Evolutionary conservation across 2,329 filamentous ascomycete species (phyloP).

Genomic region (Neonectria sp.): DNA sequence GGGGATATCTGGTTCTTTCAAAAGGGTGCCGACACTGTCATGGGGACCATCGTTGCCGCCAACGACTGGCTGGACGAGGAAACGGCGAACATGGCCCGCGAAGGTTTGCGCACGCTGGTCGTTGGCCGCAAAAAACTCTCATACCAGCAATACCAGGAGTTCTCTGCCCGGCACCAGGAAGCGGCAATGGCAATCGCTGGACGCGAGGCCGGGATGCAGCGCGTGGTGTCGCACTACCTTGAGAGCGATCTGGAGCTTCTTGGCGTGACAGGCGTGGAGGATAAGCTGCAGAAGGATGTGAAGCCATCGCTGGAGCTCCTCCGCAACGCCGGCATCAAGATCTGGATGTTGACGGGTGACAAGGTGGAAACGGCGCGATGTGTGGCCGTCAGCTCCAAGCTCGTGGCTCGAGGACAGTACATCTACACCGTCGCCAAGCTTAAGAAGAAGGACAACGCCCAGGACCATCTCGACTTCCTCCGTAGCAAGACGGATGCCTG

Average conservation of each 20-base stretch:
- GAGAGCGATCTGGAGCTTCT: conserved; percentile 92
- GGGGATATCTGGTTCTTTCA: conserved; percentile 99
- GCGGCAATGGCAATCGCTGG: conserved; percentile 85
- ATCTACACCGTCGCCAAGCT: conserved; percentile 94
- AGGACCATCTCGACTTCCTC: conserved; percentile 90
- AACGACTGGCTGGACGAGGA: conserved; percentile 99
- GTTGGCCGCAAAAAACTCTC: conserved; percentile 94
- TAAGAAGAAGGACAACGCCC: conserved; percentile 85
- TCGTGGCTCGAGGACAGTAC: conserved; percentile 93
- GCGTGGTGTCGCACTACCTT: conserved; percentile 83
- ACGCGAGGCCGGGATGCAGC: conserved; percentile 86
- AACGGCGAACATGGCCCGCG: conserved; percentile 99
- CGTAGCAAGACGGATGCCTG: conserved; percentile 89
- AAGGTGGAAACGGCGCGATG: conserved; percentile 98
- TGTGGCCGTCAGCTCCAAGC: conserved; percentile 93
- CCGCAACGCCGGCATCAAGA: conserved; percentile 97
- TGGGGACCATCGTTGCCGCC: conserved; percentile 93
- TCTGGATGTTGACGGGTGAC: conserved; percentile 99
- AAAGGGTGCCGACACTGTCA: conserved; percentile 98
- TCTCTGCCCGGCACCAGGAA: conserved; percentile 80
- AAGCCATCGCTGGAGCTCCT: conserved; percentile 95
- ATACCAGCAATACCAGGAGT: conserved; percentile 83
- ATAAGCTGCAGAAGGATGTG: conserved; percentile 95
- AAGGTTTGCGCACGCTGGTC: conserved; percentile 93
- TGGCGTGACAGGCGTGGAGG: conserved; percentile 98